Percentiles rank a stretch among this genome's conserved stretches.
Conservation (phyloP, 116 monocot species). For the Zostera marina region DNA sequence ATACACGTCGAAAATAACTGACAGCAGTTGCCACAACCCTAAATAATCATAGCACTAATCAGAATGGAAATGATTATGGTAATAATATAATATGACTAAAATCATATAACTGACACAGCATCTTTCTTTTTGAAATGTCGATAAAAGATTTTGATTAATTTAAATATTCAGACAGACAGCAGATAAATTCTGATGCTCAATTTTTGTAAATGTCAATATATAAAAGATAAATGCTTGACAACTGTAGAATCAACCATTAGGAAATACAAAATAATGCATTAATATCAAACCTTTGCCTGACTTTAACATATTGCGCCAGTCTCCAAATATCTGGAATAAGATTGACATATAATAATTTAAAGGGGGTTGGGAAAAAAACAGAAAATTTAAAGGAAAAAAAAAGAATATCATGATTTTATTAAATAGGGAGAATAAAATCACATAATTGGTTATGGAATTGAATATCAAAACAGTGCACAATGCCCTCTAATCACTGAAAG, state of each 20-base stretch:
- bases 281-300: constrained; percentile 71
- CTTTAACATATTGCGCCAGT: constrained; percentile 75
- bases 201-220: background rate
- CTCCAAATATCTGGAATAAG: constrained; percentile 66
- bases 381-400: background rate
- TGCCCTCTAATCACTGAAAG: too few relatives aligned
- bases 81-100: background rate
- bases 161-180: too few relatives aligned
- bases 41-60: background rate
- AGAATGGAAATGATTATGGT: background rate
- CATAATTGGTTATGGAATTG: too few relatives aligned
- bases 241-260: background rate
- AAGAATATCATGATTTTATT: background rate
- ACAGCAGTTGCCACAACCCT: constrained; percentile 96
- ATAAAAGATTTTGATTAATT: background rate
- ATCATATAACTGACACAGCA: too few relatives aligned
- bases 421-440: too few relatives aligned
- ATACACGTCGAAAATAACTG: constrained; percentile 93
- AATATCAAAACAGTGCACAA: too few relatives aligned
- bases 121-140: too few relatives aligned
- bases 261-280: background rate
- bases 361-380: background rate
- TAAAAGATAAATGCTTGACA: background rate
- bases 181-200: too few relatives aligned
- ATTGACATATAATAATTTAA: background rate